Evolutionary conservation across 2,329 filamentous ascomycete genomes (phyloP).

Genomic region (Acephala macrosclerotiorum): DNA sequence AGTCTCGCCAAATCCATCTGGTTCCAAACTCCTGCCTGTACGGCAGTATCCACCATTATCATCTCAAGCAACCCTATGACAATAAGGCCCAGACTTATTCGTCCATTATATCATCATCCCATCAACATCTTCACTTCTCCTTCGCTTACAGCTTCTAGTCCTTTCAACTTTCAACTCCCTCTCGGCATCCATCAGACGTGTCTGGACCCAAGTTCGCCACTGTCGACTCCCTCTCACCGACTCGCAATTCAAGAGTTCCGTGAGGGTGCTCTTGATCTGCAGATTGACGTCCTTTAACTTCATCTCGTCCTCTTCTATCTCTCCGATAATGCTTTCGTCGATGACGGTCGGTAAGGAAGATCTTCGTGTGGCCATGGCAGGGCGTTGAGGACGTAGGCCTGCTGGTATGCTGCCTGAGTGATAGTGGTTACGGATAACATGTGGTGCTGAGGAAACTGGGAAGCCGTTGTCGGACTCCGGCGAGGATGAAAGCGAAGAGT

Average conservation of each 20-base stretch:
- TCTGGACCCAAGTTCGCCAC: constrained; percentile 58
- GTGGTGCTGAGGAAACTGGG: constrained; percentile 15
- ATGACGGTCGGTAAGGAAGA: constrained; percentile 38
- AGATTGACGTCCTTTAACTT: constrained; percentile 57
- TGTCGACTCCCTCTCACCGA: constrained; percentile 54
- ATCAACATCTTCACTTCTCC: constrained; percentile 29
- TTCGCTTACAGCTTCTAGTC: constrained; percentile 36
- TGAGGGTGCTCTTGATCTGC: constrained; percentile 60
- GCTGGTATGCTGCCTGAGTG: constrained; percentile 22
- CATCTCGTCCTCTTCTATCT: constrained; percentile 39
- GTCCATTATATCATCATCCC: constrained; percentile 15
- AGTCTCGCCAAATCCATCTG: background rate
- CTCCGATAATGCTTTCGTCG: constrained; percentile 33
- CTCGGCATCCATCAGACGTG: constrained; percentile 60
- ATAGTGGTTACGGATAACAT: constrained; percentile 20
- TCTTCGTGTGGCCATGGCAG: constrained; percentile 21
- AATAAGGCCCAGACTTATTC: background rate
- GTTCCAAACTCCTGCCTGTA: background rate
- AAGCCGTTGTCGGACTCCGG: constrained; percentile 24
- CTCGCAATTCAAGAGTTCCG: constrained; percentile 60
- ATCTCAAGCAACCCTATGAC: background rate
- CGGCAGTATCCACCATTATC: background rate
- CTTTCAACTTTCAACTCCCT: constrained; percentile 48
- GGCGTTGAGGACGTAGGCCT: constrained; percentile 13
- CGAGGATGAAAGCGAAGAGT: constrained; percentile 35